These are phyloP conservation scores for Metarhizium album DNA, from an alignment of 2,329 filamentous ascomycete species.

Conservation along the genomic window DNA sequence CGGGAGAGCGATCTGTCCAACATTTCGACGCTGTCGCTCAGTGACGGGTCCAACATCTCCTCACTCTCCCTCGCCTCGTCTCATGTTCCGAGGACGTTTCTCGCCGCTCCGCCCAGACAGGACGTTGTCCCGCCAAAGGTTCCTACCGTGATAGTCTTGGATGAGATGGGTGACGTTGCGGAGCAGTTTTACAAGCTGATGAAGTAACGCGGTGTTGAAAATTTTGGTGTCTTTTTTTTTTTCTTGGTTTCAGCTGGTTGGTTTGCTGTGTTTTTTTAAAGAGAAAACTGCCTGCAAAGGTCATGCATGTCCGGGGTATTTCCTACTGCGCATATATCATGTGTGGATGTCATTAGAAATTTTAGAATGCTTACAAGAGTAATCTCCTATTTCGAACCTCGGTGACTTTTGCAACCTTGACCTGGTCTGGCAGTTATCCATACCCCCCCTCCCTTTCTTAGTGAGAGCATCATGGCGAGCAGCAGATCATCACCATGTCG, in stretches of 20 bases:
- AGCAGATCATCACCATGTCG: too few relatives aligned
- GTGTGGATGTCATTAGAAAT: too few relatives aligned
- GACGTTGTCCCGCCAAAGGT: neutral
- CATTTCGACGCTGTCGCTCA: conserved; percentile 3
- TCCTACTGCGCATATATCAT: neutral
- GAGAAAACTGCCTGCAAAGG: neutral
- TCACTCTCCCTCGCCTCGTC: neutral
- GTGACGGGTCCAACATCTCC: conserved; percentile 3
- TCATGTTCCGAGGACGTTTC: neutral
- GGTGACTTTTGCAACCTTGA: too few relatives aligned
- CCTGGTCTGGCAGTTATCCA: too few relatives aligned
- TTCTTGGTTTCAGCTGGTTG: neutral
- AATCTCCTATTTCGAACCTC: too few relatives aligned
- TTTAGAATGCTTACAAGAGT: neutral
- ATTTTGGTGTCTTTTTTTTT: neutral
- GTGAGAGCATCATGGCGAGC: too few relatives aligned
- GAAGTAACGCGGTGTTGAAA: neutral
- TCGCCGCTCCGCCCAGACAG: neutral
- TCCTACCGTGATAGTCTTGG: conserved; percentile 1
- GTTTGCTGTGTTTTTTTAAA: neutral
- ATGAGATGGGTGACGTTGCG: conserved; percentile 3
- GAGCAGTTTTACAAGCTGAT: conserved; percentile 4
- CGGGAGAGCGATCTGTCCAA: conserved; percentile 2
- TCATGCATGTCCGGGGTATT: neutral
- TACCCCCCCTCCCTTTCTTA: too few relatives aligned